A percentile compares a stretch with the other conserved stretches of the same genome.
These are phyloP conservation scores for Ceratobasidium sp. DNA, from an alignment of 1,284 basidiomycete species.

Conservation along the genomic window DNA sequence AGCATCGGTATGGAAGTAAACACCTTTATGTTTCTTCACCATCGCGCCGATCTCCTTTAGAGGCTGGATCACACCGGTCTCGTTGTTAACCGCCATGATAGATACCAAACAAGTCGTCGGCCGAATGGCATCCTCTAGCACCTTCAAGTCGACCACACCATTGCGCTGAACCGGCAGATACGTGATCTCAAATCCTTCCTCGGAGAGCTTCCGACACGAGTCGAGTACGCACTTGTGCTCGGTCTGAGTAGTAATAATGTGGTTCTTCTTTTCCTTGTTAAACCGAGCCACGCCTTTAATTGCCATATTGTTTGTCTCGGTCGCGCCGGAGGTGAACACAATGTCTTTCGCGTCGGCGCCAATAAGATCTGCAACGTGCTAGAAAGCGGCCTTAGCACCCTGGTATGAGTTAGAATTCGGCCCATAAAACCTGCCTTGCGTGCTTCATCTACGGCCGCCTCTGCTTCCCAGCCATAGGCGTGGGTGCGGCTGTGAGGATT, in stretches of 20 bases:
- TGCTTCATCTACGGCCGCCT: constrained; percentile 91
- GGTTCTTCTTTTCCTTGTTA: constrained; percentile 88
- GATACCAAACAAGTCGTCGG: constrained; percentile 88
- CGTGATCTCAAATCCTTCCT: constrained; percentile 98
- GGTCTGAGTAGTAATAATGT: constrained; percentile 92
- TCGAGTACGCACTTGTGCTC: constrained; percentile 99
- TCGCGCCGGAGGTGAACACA: constrained; percentile 97
- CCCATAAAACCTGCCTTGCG: constrained; percentile 67
- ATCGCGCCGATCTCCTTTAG: constrained; percentile 94
- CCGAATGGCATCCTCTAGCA: constrained; percentile 83
- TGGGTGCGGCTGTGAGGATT: constrained; percentile 99
- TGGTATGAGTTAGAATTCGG: background rate
- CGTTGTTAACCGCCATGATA: constrained; percentile 99
- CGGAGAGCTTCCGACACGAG: constrained; percentile 93
- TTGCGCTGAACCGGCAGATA: constrained; percentile 94
- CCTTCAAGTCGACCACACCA: constrained; percentile 82
- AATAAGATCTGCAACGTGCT: constrained; percentile 92
- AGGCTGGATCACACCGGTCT: constrained; percentile 98
- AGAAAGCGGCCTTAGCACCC: constrained; percentile 12
- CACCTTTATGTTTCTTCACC: constrained; percentile 82
- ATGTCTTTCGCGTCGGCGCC: constrained; percentile 96
- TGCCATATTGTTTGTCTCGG: constrained; percentile 98
- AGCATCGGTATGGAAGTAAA: constrained; percentile 97
- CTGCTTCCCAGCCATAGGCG: constrained; percentile 99
- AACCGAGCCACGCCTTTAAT: constrained; percentile 98